Conservation (phyloP, 108 stramenopile genomes). For the Discostella stelligeroides region DNA sequence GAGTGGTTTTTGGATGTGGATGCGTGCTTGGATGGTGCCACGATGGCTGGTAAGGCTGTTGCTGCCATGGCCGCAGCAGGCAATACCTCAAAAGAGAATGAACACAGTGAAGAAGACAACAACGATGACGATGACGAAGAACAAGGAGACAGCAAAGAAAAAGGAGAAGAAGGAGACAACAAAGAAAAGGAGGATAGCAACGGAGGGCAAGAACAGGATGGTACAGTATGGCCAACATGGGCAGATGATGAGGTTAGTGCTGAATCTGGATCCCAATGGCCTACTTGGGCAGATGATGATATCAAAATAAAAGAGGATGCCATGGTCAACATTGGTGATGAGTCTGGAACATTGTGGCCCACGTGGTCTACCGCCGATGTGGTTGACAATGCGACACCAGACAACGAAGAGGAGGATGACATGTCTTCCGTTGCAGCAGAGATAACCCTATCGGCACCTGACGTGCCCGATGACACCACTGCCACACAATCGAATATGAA, state of each 20-base stretch:
- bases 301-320: too few relatives aligned
- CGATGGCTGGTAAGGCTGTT: not conserved
- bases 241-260: slow-evolving; percentile 6
- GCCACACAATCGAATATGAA: not conserved
- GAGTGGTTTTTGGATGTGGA: slow-evolving; percentile 36
- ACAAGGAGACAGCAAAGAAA: not conserved
- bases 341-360: not conserved
- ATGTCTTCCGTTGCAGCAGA: not conserved
- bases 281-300: slow-evolving; percentile 10
- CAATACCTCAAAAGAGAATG: not conserved
- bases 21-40: slow-evolving; percentile 8
- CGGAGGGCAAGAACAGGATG: not conserved
- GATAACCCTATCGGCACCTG: not conserved
- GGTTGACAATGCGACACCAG: too few relatives aligned
- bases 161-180: not conserved
- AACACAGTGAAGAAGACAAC: not conserved
- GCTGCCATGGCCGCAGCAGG: not conserved
- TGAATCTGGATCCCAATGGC: not conserved
- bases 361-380: slow-evolving; percentile 5
- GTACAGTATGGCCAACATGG: slow-evolving; percentile 30
- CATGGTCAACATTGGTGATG: not conserved
- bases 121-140: not conserved
- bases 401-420: not conserved
- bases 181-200: not conserved
- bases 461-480: not conserved